Conservation (phyloP, 139 green algal species). For the Micractinium sp. region DNA sequence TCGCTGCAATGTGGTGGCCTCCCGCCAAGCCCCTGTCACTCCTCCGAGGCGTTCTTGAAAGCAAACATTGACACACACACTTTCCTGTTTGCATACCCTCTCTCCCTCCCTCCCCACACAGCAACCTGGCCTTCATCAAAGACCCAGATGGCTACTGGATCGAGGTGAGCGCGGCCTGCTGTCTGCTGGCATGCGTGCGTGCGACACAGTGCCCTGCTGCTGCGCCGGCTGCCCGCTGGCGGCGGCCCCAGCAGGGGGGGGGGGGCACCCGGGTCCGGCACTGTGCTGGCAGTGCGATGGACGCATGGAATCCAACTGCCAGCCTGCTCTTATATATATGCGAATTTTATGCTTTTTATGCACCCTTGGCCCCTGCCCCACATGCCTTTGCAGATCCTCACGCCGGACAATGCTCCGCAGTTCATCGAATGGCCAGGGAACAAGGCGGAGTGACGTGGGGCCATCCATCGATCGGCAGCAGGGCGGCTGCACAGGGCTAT, state of each 20-base stretch:
- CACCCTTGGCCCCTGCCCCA: background rate
- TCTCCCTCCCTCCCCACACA: background rate
- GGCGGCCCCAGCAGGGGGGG: no score
- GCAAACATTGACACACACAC: no score
- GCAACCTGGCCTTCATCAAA: constrained; percentile 80
- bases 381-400: background rate
- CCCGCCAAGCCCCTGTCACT: no score
- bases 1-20: no score
- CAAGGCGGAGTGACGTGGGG: background rate
- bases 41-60: no score
- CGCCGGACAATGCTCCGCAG: background rate
- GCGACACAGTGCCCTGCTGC: no score
- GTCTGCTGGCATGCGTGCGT: background rate
- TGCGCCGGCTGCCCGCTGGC: background rate
- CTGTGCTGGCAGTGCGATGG: no score
- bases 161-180: constrained; percentile 52
- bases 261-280: no score
- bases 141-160: constrained; percentile 81
- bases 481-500: background rate
- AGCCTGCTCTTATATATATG: background rate
- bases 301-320: no score
- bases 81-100: no score
- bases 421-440: constrained; percentile 41
- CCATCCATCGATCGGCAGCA: background rate
- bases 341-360: background rate